Base-by-base conservation (phyloP, 2,329 filamentous ascomycete species). In the Fusarium denticulatum region DNA sequence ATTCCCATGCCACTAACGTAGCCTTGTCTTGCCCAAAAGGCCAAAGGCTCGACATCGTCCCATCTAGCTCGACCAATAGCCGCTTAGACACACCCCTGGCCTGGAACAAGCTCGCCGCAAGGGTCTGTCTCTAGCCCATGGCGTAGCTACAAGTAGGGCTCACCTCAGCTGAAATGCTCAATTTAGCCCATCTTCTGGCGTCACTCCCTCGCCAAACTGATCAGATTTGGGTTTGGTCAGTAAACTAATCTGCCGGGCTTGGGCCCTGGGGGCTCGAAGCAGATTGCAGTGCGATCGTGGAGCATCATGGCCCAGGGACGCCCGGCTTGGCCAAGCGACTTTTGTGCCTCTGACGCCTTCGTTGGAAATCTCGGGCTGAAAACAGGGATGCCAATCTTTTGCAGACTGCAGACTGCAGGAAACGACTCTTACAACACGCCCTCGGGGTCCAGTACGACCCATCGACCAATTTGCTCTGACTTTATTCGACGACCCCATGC, bases 81-180 rank as follows among this genome's bases (percentile, higher is more conserved):
- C 46, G 53, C 34, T 59, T 47, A 70, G 64, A 67, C 53, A 67
- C 55, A 34, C 45, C 69, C 77, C 73, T 74, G 72, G 77, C 72
- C 70, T 60, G 60, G 77, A 81, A 79, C 77, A 79, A 79, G 72
- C 76, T 78, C 73, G 69, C 57, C 67, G 66, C 78, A 75, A 64
- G 78, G 76, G 50, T 71, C 57, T 57, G 59, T 59, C 57, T 74
- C 69, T 77, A 60, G 63, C 56, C 79, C 76, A 74, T 78, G 73
- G 72, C 73, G 72, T 69, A 46, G 77, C 69, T 69, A 66, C 67
- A 69, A 74, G 76, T 81, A 80, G 76, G 79, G 80, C 80, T 82
- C 80, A 82, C 80, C 80, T 82, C 81, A 82, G 81, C 81, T 82
- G 81, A 81, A 80, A 75, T 67, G 70, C 72, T 75, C 77, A 73